Evolutionary conservation across 208 protist genomes (phyloP).

Genomic region (Naegleria lovaniensis): DNA sequence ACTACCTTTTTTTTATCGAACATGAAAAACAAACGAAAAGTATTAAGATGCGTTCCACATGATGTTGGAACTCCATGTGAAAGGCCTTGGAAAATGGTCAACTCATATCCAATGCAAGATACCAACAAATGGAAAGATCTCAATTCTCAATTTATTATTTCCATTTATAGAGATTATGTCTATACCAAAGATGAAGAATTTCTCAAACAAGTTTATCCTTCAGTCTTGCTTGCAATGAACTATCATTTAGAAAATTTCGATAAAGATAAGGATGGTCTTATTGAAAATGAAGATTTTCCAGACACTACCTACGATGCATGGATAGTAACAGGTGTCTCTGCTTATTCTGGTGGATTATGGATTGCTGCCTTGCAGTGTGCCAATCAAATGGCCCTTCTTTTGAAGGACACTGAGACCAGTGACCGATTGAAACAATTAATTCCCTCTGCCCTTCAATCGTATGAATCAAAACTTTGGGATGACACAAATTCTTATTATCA

Average conservation of each 20-base stretch:
- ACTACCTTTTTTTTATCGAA: conserved; percentile 33
- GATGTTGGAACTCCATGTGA: conserved; percentile 56
- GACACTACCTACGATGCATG: conserved; percentile 63
- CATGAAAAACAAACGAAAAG: conserved; percentile 34
- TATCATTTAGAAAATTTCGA: conserved; percentile 37
- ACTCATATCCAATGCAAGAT: conserved; percentile 60
- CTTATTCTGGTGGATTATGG: conserved; percentile 59
- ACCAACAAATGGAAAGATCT: conserved; percentile 54
- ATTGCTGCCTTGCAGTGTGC: conserved; percentile 38
- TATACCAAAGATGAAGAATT: conserved; percentile 43
- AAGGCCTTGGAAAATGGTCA: conserved; percentile 49
- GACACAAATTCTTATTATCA: conserved; percentile 24
- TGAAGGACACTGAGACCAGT: conserved; percentile 28
- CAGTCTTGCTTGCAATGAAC: conserved; percentile 34
- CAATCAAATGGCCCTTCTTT: not conserved
- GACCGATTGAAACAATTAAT: conserved; percentile 11
- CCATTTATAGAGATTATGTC: conserved; percentile 56
- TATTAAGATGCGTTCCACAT: conserved; percentile 45
- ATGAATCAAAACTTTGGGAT: conserved; percentile 34
- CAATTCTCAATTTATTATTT: conserved; percentile 56
- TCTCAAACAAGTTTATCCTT: conserved; percentile 40
- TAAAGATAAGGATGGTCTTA: conserved; percentile 50
- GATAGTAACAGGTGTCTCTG: conserved; percentile 39
- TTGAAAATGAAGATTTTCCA: conserved; percentile 57
- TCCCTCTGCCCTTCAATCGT: not conserved